Base-by-base conservation (phyloP, 768 basidiomycete genomes). In the Pleurotus giganteus region DNA sequence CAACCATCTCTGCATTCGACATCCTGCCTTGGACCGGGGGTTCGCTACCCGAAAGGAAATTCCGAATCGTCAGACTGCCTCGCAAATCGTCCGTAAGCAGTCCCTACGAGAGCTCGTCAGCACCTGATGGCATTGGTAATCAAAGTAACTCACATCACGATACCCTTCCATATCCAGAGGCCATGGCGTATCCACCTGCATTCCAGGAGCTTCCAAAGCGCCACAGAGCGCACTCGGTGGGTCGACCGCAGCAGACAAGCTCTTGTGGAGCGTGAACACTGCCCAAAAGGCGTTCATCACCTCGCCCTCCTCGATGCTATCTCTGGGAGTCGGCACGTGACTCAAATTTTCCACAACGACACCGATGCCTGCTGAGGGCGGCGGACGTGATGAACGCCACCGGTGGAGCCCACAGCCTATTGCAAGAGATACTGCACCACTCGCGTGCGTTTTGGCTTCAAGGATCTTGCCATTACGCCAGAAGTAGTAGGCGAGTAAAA, bases 221-320 rank as follows among this genome's bases (percentile, higher is more conserved):
- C 84, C 79, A 55, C 77, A 80, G 17, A 87, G 75, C n/a, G 72
- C 76, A 17, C 76, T 65, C 0, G 84, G 74, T 1, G 76, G 72
- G 54, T 83, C 82, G 34, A 83, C 71, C 4, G 78, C 75, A 13
- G 84, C 75, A 1, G 79, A 71, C 58, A 83, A 75, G 60, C 76
- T 75, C 51, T 83, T 80, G 66, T 86, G 84, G 52, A 86, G 72
- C 45, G 73, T 69, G 57, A 82, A 78, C 5, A 81, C 82, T 0
- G 79, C 70, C 86, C 86, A 88, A 64, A 88, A 87, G 0, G 76
- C 82, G 53, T 82, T 82, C 55, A 87, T 84, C 28, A 83, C 74
- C 61, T 87, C 85, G 17, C 80, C 84, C 63, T 86, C 83, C 57
- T 85, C 85, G n/a, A 82, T 63, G 23, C 67, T 59, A 61, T 80